phyloP scores from a whole-genome alignment of 1,139 yeast species.

The Taphrina sp. region DNA sequence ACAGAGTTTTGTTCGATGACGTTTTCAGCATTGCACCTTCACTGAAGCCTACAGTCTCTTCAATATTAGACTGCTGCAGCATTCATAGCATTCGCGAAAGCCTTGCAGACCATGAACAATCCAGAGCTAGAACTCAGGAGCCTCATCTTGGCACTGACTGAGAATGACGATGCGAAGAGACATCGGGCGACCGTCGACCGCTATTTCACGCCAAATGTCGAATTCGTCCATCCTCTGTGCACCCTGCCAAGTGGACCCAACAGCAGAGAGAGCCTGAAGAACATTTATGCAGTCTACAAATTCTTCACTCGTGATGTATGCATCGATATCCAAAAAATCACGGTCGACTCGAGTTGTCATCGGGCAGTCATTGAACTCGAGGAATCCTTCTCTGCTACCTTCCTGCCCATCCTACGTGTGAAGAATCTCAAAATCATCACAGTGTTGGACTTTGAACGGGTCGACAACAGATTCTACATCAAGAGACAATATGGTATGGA shows the following conservation, averaged over 20 bases:
- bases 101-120: constrained; percentile 15
- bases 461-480: constrained; percentile 15
- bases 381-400: constrained; percentile 14
- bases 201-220: constrained; percentile 15
- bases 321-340: constrained; percentile 14
- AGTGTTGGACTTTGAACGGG: constrained; percentile 9
- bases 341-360: constrained; percentile 9
- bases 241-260: constrained; percentile 10
- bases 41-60: no score
- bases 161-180: constrained; percentile 15
- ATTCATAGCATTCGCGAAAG: no score
- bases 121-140: constrained; percentile 13
- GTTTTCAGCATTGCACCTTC: no score
- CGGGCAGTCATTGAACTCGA: constrained; percentile 18
- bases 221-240: constrained; percentile 22
- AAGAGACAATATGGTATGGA: constrained; percentile 11
- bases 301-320: constrained; percentile 22
- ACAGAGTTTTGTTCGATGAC: no score
- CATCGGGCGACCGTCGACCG: constrained; percentile 23
- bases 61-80: no score
- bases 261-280: constrained; percentile 14
- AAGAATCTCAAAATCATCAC: constrained; percentile 15
- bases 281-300: constrained; percentile 27
- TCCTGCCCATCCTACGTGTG: constrained; percentile 5
- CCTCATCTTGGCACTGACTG: constrained; percentile 12